A percentile compares a stretch with the other conserved stretches of the same genome.
These are phyloP conservation scores for Pleurotus sapidus DNA, from an alignment of 768 basidiomycete genomes.

Conservation along the genomic window DNA sequence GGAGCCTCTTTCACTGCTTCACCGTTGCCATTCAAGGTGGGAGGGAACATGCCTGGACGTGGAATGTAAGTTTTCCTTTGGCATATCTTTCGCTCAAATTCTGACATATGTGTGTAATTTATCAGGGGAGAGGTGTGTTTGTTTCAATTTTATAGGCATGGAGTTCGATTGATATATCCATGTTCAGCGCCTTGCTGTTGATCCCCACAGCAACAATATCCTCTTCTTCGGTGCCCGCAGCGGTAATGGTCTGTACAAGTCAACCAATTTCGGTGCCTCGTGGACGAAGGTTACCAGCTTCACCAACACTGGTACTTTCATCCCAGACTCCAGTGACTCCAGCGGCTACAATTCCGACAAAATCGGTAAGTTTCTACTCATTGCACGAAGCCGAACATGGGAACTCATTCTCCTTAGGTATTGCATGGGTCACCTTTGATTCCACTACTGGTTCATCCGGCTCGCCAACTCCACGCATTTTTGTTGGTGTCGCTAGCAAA, in stretches of 20 bases:
- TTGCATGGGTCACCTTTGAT: conserved; percentile 68
- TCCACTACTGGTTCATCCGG: conserved; percentile 52
- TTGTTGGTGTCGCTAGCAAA: conserved; percentile 62
- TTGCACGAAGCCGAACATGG: background rate
- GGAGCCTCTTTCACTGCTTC: conserved; percentile 55
- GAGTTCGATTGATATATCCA: background rate
- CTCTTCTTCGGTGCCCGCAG: conserved; percentile 63
- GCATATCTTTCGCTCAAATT: background rate
- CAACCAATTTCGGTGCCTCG: conserved; percentile 52
- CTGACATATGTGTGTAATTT: conserved; percentile 3
- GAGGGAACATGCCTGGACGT: conserved; percentile 69
- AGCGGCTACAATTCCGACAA: conserved; percentile 40
- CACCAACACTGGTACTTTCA: conserved; percentile 54
- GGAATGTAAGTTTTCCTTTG: conserved; percentile 41
- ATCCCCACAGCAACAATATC: conserved; percentile 60
- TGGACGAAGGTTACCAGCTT: conserved; percentile 62
- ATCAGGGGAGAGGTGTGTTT: conserved; percentile 45
- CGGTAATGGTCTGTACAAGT: conserved; percentile 68
- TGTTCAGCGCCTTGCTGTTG: conserved; percentile 53
- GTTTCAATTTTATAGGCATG: background rate
- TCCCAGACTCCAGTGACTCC: conserved; percentile 50
- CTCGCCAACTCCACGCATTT: conserved; percentile 57
- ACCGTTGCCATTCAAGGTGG: conserved; percentile 60
- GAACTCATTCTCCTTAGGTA: conserved; percentile 21
- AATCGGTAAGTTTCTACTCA: conserved; percentile 23